Evolutionary conservation across 176 grass and related monocot genomes (phyloP).

Genomic region (Lolium rigidum): DNA sequence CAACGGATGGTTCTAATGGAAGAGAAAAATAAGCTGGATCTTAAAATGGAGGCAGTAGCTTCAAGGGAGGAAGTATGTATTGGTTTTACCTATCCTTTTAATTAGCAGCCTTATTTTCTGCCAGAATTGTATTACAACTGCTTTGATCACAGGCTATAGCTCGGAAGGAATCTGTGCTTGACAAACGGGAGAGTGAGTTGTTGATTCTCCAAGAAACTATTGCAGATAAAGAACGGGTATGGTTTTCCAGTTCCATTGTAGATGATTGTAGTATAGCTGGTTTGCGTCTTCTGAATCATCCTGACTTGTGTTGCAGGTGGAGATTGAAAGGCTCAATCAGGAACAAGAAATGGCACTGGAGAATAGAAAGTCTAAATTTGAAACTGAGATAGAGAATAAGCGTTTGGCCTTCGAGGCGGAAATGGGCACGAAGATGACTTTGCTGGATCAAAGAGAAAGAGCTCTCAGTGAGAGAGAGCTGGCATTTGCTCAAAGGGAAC

Average conservation of each 20-base stretch:
- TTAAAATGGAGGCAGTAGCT: slow-evolving; percentile 64
- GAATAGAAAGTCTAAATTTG: slow-evolving; percentile 67
- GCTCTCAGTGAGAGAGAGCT: slow-evolving; percentile 55
- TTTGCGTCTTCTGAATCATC: slow-evolving; percentile 29
- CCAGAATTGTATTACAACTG: slow-evolving; percentile 16
- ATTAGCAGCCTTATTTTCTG: background rate
- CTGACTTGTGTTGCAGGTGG: slow-evolving; percentile 55
- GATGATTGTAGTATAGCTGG: slow-evolving; percentile 22
- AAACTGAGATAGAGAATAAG: slow-evolving; percentile 66
- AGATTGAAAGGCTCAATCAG: slow-evolving; percentile 69
- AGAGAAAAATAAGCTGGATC: slow-evolving; percentile 73
- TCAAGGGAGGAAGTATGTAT: slow-evolving; percentile 82
- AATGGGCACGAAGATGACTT: slow-evolving; percentile 42
- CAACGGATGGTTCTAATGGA: slow-evolving; percentile 61
- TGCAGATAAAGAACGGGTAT: slow-evolving; percentile 76
- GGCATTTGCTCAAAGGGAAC: slow-evolving; percentile 47
- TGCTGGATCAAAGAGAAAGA: slow-evolving; percentile 57
- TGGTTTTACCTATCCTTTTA: slow-evolving; percentile 26
- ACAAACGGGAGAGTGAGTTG: slow-evolving; percentile 76
- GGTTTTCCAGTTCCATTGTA: slow-evolving; percentile 17
- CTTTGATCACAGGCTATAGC: slow-evolving; percentile 62
- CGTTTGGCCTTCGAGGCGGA: slow-evolving; percentile 58
- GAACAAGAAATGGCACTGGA: slow-evolving; percentile 62
- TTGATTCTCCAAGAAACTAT: slow-evolving; percentile 86
- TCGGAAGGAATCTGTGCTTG: slow-evolving; percentile 71